Base-by-base conservation (phyloP, 2,329 filamentous ascomycete species). In the Pseudogymnoascus sp. region DNA sequence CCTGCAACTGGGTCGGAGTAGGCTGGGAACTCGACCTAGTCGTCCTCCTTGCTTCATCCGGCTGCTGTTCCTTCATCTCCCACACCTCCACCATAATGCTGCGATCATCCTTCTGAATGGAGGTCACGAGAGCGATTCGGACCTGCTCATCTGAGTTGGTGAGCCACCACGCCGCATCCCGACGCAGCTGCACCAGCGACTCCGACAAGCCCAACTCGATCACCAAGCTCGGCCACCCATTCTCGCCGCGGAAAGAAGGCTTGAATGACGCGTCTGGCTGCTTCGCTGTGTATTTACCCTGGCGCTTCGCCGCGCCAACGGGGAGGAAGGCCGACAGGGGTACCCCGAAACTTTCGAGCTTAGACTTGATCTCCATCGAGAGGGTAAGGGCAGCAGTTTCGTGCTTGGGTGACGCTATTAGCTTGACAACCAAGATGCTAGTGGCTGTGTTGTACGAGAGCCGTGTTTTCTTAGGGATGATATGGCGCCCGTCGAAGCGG, bases 61-160 rank as follows among this genome's bases (percentile, higher is more conserved):
- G 68, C 62, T 70, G 72, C 63, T 65, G 65, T 65, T 61, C 62
- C 50, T 62, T 62, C 37, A 65, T 64, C 53, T 47, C 65, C 29
- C 59, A 65, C 68, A 73, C 65, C 72, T 74, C 65, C 68, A 69
- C 37, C 71, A 72, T 68, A 71, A 74, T 69, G 62, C 72, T 63
- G 69, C 73, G 38, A 19, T 70, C 72, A 3, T 67, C 68, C 2
- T 72, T 69, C 2, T 72, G 40, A 10, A 44, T 11, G 16, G 40
- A 24, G 8, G 19, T 11, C 10, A 44, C 3, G 16, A 44, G 40
- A 44, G 19, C 56, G 21, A 60, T 60, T 37, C 14, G 19, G 21
- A 60, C 56, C 13, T 60, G 24, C 24, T 14, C 29, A n/a, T 21
- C 56, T n/a, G 56, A 60, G 29, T 29, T 60, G 33, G 31, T 38